phyloP scores from a whole-genome alignment of 164 flowering plant species.

The Platanus orientalis region DNA sequence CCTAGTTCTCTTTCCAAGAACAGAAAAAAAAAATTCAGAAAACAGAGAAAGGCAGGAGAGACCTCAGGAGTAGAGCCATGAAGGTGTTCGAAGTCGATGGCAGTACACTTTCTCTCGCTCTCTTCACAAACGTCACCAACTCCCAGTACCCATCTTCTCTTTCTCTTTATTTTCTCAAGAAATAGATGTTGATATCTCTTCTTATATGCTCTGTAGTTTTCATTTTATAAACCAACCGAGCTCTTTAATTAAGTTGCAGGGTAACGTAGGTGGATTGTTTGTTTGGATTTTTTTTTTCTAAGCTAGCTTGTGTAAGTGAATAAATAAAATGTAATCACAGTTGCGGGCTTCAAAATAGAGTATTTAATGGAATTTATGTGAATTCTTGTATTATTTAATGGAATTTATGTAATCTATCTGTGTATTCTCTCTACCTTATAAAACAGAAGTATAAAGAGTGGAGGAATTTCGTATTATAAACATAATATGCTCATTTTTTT shows the following conservation, averaged over 20 bases:
- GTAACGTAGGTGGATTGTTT: not conserved
- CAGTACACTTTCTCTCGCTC: constrained; percentile 47
- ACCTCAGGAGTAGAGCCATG: constrained; percentile 33
- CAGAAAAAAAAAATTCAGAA: not conserved
- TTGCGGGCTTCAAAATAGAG: not conserved
- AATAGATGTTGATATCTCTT: no score
- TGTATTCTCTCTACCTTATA: not conserved
- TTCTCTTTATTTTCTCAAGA: constrained; percentile 3
- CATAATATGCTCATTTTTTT: not conserved
- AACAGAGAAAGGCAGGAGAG: not conserved
- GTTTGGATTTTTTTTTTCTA: no score
- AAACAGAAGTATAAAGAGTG: not conserved
- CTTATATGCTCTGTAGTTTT: not conserved
- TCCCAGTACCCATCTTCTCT: constrained; percentile 48
- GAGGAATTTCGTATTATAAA: not conserved
- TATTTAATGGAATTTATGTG: no score
- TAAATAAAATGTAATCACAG: not conserved
- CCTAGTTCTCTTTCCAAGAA: not conserved
- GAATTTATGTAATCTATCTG: not conserved
- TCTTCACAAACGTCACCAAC: constrained; percentile 67
- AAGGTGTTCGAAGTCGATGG: constrained; percentile 56
- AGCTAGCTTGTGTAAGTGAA: not conserved
- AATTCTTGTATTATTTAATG: no score
- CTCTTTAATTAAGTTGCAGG: not conserved
- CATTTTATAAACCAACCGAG: not conserved